phyloP scores from a whole-genome alignment of 1,284 basidiomycete species.

The Singerocomus rubriflavus region DNA sequence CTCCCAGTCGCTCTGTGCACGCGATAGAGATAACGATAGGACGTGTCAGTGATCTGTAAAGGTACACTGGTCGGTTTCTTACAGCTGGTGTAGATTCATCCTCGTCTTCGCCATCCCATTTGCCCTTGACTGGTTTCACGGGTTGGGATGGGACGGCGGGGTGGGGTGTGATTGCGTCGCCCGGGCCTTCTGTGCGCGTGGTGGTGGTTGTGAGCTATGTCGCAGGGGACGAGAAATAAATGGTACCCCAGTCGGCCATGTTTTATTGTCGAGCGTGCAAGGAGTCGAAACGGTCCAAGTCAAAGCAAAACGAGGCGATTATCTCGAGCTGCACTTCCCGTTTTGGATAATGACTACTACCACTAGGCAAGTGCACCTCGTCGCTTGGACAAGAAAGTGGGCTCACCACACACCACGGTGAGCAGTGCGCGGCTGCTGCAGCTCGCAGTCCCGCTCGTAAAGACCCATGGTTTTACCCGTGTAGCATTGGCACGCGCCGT shows the following conservation, averaged over 20 bases:
- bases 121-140: conserved; percentile 50
- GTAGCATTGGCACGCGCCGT: conserved; percentile 64
- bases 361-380: conserved; percentile 25
- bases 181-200: conserved; percentile 43
- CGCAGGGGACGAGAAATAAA: not conserved
- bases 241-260: conserved; percentile 48
- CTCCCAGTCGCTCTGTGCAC: conserved; percentile 86
- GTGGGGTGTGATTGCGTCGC: conserved; percentile 43
- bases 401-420: too few species aligned
- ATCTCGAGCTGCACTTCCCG: not conserved
- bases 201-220: conserved; percentile 24
- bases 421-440: conserved; percentile 45
- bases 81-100: conserved; percentile 64
- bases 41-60: conserved; percentile 4
- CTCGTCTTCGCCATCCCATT: conserved; percentile 89
- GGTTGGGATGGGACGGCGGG: conserved; percentile 37
- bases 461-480: conserved; percentile 68
- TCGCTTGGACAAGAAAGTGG: too few species aligned
- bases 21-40: not conserved
- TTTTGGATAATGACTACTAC: conserved; percentile 7
- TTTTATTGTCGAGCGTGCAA: not conserved
- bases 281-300: too few species aligned
- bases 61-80: conserved; percentile 17
- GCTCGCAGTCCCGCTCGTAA: conserved; percentile 60
- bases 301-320: too few species aligned